Conservation (phyloP, 2,329 filamentous ascomycete species). For the Keithomyces neogunnii region DNA sequence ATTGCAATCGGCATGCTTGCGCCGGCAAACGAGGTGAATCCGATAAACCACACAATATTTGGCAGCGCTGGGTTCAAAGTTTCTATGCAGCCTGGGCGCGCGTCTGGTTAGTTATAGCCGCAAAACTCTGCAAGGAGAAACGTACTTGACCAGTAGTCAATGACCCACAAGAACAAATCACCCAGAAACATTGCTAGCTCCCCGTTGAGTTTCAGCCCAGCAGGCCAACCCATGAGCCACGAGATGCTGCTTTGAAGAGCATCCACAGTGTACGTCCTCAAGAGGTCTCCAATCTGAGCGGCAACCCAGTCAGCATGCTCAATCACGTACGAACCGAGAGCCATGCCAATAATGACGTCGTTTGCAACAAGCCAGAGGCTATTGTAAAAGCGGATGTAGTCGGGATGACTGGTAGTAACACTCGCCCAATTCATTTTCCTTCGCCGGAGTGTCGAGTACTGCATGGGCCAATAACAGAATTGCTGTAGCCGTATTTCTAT, state of each 20-base stretch:
- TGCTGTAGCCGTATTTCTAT: constrained; percentile 95
- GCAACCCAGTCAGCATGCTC: constrained; percentile 87
- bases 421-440: constrained; percentile 91
- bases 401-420: constrained; percentile 87
- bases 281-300: constrained; percentile 63
- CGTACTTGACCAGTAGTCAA: constrained; percentile 90
- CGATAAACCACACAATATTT: constrained; percentile 82
- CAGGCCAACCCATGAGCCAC: constrained; percentile 95
- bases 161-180: constrained; percentile 95
- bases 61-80: constrained; percentile 74
- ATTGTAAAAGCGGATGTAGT: constrained; percentile 99
- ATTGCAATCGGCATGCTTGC: constrained; percentile 95
- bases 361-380: constrained; percentile 97
- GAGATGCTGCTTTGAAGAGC: constrained; percentile 81
- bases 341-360: constrained; percentile 97
- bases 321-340: constrained; percentile 91
- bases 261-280: constrained; percentile 78
- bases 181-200: constrained; percentile 91
- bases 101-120: constrained; percentile 13
- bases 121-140: constrained; percentile 9
- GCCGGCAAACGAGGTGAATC: constrained; percentile 88
- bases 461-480: constrained; percentile 98
- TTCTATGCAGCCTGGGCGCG: constrained; percentile 58
- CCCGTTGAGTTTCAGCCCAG: constrained; percentile 88
- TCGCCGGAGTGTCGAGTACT: constrained; percentile 85